phyloP scores from a whole-genome alignment of 2,329 filamentous ascomycete species.

The Fusarium nygamai region DNA sequence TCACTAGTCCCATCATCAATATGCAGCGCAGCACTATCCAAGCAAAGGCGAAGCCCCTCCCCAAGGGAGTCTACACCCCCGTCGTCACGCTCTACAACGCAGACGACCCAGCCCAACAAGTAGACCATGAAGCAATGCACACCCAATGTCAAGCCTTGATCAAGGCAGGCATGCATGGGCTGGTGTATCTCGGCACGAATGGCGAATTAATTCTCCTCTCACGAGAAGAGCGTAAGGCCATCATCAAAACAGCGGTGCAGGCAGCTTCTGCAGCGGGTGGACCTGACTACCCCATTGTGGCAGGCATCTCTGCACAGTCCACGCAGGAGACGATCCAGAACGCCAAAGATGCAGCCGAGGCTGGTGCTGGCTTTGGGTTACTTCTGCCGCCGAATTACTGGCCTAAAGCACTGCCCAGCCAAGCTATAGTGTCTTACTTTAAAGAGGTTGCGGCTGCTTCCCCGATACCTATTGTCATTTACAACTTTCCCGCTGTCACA shows the following conservation, averaged over 20 bases:
- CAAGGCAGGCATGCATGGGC: constrained; percentile 55
- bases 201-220: constrained; percentile 57
- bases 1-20: neutral
- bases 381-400: constrained; percentile 83
- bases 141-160: constrained; percentile 54
- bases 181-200: constrained; percentile 59
- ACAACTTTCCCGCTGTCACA: constrained; percentile 74
- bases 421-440: constrained; percentile 71
- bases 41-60: constrained; percentile 51
- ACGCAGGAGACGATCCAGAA: constrained; percentile 72
- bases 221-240: constrained; percentile 51
- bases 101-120: constrained; percentile 50
- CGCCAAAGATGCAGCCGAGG: constrained; percentile 71
- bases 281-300: constrained; percentile 54
- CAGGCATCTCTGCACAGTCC: constrained; percentile 58
- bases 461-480: constrained; percentile 73
- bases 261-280: constrained; percentile 50
- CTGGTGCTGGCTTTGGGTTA: constrained; percentile 78
- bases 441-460: constrained; percentile 67
- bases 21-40: constrained; percentile 47
- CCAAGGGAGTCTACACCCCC: constrained; percentile 57
- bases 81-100: constrained; percentile 58
- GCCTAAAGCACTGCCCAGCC: constrained; percentile 60
- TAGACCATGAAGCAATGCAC: constrained; percentile 57
- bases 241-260: constrained; percentile 52